These are phyloP conservation scores for Trametes sp. DNA, from an alignment of 1,284 basidiomycete species.

Conservation along the genomic window DNA sequence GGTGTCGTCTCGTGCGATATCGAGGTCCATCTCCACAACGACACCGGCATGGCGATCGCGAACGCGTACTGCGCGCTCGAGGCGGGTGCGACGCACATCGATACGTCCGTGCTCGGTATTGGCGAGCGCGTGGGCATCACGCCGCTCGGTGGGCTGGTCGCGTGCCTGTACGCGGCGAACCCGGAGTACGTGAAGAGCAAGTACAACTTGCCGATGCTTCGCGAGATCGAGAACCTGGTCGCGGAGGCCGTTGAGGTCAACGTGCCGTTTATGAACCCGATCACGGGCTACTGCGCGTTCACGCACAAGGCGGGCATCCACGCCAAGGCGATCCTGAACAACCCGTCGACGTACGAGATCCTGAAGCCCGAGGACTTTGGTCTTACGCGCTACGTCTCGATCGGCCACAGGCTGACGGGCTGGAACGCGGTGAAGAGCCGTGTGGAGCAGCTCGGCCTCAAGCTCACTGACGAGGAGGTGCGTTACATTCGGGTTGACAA, in stretches of 20 bases:
- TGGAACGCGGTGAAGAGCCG: constrained; percentile 99
- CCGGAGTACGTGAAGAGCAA: constrained; percentile 99
- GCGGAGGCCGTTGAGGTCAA: constrained; percentile 99
- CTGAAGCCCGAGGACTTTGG: constrained; percentile 99
- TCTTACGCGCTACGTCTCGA: constrained; percentile 97
- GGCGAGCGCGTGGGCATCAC: constrained; percentile 99
- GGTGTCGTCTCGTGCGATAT: constrained; percentile 98
- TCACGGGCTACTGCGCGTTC: constrained; percentile 99
- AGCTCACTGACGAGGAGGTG: constrained; percentile 86
- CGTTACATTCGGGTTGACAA: constrained; percentile 12
- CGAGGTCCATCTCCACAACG: constrained; percentile 98
- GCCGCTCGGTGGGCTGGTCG: constrained; percentile 95
- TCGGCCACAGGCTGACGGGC: constrained; percentile 95
- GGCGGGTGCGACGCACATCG: constrained; percentile 99
- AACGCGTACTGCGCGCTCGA: constrained; percentile 99
- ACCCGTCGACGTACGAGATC: constrained; percentile 98
- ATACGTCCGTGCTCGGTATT: constrained; percentile 96
- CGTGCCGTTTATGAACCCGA: constrained; percentile 96
- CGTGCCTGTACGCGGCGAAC: constrained; percentile 95
- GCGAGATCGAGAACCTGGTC: constrained; percentile 99
- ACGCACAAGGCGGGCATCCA: constrained; percentile 99
- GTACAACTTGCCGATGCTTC: constrained; percentile 97
- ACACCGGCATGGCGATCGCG: constrained; percentile 97
- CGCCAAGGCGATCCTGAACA: constrained; percentile 99
- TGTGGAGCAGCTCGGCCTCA: constrained; percentile 94